Evolutionary conservation across 148 eudicot species (phyloP).

Genomic region (Rhododendron griersonianum): DNA sequence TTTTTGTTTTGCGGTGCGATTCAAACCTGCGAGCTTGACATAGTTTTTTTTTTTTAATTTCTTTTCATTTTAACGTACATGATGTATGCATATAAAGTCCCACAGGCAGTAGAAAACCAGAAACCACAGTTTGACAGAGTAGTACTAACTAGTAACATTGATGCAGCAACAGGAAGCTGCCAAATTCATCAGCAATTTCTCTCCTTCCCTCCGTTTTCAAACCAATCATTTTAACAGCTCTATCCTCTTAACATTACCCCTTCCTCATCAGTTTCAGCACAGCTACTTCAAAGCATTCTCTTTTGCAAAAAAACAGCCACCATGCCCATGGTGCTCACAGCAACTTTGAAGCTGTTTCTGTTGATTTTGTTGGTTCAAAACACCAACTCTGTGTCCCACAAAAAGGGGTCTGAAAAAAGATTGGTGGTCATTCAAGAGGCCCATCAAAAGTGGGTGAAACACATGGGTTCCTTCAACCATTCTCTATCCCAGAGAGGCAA

Average conservation of each 20-base stretch:
- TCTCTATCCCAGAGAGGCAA: conserved; percentile 30
- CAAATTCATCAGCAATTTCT: background rate
- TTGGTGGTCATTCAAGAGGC: conserved; percentile 22
- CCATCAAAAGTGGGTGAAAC: conserved; percentile 48
- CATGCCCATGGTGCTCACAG: background rate
- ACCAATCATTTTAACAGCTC: conserved; percentile 4
- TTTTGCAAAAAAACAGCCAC: background rate
- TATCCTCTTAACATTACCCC: background rate
- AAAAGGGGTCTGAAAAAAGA: conserved; percentile 11
- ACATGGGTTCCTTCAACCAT: conserved; percentile 42
- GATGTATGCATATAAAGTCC: background rate
- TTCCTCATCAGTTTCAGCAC: background rate
- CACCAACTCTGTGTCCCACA: conserved; percentile 11
- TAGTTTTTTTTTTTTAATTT: background rate
- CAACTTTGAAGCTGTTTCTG: conserved; percentile 26
- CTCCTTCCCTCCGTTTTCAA: background rate
- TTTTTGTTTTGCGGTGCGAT: background rate
- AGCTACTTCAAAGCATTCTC: background rate
- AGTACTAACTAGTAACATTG: background rate
- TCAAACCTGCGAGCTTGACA: background rate
- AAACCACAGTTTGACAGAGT: background rate
- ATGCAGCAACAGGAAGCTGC: background rate
- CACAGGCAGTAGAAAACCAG: background rate
- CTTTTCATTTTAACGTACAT: background rate
- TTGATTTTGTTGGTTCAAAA: conserved; percentile 24